Percentiles rank a stretch among this genome's conserved stretches.
Conservation (phyloP, 768 basidiomycete species). For the Podaxis sp. region DNA sequence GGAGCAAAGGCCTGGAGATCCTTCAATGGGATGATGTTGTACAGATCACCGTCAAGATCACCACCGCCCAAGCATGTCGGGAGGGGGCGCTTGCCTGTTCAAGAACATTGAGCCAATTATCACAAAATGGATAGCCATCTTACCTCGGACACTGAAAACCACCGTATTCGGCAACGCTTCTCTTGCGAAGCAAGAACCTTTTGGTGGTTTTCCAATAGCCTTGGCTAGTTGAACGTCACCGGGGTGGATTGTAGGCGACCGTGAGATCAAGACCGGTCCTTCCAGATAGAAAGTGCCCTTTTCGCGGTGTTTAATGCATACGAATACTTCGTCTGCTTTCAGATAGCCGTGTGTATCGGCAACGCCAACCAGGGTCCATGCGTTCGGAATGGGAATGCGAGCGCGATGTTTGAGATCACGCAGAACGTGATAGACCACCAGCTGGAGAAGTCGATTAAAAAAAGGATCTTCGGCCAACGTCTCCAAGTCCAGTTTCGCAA, state of each 20-base stretch:
- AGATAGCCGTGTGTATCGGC: conserved; percentile 62
- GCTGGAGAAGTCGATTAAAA: conserved; percentile 50
- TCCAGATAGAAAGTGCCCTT: conserved; percentile 43
- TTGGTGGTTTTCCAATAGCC: conserved; percentile 57
- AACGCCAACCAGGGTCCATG: conserved; percentile 69
- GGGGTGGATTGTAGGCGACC: conserved; percentile 68
- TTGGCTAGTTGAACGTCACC: conserved; percentile 59
- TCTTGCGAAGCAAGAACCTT: conserved; percentile 46
- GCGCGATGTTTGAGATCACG: conserved; percentile 65
- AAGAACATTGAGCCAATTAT: not conserved
- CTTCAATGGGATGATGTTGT: conserved; percentile 47
- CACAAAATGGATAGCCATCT: conserved; percentile 5
- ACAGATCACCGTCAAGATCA: conserved; percentile 67
- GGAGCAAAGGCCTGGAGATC: conserved; percentile 37
- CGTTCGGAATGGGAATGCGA: conserved; percentile 62
- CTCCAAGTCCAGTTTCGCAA: conserved; percentile 46
- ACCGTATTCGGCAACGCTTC: conserved; percentile 58
- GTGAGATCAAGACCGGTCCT: conserved; percentile 54
- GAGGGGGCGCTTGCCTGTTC: conserved; percentile 53
- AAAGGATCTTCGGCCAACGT: conserved; percentile 39
- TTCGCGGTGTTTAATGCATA: conserved; percentile 46
- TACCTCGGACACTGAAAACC: conserved; percentile 62
- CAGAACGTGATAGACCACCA: conserved; percentile 57
- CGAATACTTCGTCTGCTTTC: conserved; percentile 55
- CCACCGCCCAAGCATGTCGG: conserved; percentile 66